Evolutionary conservation across 495 filamentous ascomycete genomes (phyloP).

Genomic region (Aspergillus incahuasiensis): DNA sequence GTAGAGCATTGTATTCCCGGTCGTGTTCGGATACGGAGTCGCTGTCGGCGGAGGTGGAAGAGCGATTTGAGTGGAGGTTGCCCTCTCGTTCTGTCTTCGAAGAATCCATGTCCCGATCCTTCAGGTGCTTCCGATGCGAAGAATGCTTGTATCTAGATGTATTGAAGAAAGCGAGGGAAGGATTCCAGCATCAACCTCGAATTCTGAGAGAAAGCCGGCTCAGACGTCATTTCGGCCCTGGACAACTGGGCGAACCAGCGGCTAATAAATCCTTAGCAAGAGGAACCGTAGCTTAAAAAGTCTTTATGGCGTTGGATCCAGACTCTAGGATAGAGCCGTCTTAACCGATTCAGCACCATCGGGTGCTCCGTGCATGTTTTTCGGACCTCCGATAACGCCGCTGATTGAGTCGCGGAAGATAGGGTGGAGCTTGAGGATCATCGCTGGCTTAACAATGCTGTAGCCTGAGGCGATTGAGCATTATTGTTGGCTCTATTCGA

Average conservation of each 20-base stretch:
- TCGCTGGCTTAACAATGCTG: not conserved
- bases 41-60: constrained; percentile 18
- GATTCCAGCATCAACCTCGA: not conserved
- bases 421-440: not conserved
- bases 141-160: not conserved
- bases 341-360: constrained; percentile 10
- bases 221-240: constrained; percentile 1
- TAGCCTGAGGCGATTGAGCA: not conserved
- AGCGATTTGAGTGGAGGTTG: constrained; percentile 11
- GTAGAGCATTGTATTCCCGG: constrained; percentile 16
- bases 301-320: not conserved
- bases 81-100: constrained; percentile 24
- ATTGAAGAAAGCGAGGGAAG: not conserved
- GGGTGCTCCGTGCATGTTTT: not conserved
- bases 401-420: not conserved
- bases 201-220: not conserved
- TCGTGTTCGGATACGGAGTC: constrained; percentile 21
- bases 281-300: constrained; percentile 8
- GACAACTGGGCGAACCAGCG: not conserved
- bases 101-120: not conserved
- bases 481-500: not conserved
- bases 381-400: constrained; percentile 13
- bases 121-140: not conserved
- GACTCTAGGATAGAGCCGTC: constrained; percentile 8
- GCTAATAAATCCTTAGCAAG: constrained; percentile 3